phyloP scores from a whole-genome alignment of 306 rosid species.

The Castanospermum australe region DNA sequence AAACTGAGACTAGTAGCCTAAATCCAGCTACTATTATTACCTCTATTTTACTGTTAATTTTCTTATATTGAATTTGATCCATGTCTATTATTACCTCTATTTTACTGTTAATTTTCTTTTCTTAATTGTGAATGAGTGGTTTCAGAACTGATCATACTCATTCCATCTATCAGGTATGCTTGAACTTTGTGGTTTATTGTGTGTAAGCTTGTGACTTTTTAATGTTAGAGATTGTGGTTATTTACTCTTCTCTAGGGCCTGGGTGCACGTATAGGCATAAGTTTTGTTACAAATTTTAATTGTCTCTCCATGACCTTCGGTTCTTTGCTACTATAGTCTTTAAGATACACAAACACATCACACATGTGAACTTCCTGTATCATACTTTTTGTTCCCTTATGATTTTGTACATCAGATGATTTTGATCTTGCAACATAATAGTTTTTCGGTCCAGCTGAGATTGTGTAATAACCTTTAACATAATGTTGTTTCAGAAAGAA shows the following conservation, averaged over 20 bases:
- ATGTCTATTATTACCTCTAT: background rate
- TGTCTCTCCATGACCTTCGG: background rate
- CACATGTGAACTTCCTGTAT: background rate
- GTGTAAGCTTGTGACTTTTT: background rate
- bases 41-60: too few relatives aligned
- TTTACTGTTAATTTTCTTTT: background rate
- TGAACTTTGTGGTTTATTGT: background rate
- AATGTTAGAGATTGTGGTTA: background rate
- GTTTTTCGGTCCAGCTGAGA: background rate
- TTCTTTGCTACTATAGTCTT: background rate
- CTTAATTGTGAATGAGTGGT: background rate
- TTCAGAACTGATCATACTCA: background rate
- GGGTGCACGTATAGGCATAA: background rate
- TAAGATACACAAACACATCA: background rate
- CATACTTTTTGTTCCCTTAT: background rate
- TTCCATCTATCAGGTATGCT: background rate
- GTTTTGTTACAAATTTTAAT: background rate
- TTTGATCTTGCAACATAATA: slow-evolving; percentile 2
- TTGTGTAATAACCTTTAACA: slow-evolving; percentile 18
- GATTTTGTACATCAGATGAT: background rate
- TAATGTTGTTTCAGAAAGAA: slow-evolving; percentile 68
- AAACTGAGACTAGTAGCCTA: too few relatives aligned
- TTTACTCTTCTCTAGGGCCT: background rate
- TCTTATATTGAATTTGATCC: too few relatives aligned
- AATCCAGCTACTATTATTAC: too few relatives aligned